Evolutionary conservation across 306 rosid genomes (phyloP).

Genomic region (Trifolium fragiferum): DNA sequence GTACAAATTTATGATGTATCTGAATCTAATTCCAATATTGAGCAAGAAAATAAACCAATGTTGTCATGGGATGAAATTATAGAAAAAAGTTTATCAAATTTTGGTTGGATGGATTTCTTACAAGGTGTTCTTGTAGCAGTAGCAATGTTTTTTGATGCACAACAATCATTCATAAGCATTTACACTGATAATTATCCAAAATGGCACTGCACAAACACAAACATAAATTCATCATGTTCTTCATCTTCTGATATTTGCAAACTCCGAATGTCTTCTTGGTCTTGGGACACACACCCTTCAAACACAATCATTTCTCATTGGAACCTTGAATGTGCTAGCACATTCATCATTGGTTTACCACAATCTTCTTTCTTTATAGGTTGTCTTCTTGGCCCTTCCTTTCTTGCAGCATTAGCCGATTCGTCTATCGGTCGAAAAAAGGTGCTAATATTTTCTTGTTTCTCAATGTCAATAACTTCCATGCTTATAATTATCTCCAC

Average conservation of each 20-base stretch:
- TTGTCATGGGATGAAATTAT: conserved; percentile 29
- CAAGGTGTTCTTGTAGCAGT: conserved; percentile 44
- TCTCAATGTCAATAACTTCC: conserved; percentile 34
- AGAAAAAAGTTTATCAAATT: conserved; percentile 1
- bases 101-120: conserved; percentile 33
- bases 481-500: conserved; percentile 13
- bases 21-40: not conserved
- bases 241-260: conserved; percentile 38
- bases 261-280: conserved; percentile 37
- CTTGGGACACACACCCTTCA: conserved; percentile 43
- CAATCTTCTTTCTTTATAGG: conserved; percentile 42
- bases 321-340: conserved; percentile 42
- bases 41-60: not conserved
- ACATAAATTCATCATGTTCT: conserved; percentile 10
- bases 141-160: conserved; percentile 47
- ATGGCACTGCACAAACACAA: conserved; percentile 48
- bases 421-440: conserved; percentile 49
- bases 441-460: conserved; percentile 36
- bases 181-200: conserved; percentile 45
- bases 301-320: conserved; percentile 44
- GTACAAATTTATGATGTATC: not conserved
- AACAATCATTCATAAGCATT: conserved; percentile 48
- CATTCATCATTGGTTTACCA: conserved; percentile 36
- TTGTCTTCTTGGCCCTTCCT: conserved; percentile 31
- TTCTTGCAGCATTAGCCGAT: conserved; percentile 47